Evolutionary conservation across 371 early-diverging fungal species (phyloP), one percentile per base, ranked within the genome.

Genomic region (Sporodiniella umbellata): DNA sequence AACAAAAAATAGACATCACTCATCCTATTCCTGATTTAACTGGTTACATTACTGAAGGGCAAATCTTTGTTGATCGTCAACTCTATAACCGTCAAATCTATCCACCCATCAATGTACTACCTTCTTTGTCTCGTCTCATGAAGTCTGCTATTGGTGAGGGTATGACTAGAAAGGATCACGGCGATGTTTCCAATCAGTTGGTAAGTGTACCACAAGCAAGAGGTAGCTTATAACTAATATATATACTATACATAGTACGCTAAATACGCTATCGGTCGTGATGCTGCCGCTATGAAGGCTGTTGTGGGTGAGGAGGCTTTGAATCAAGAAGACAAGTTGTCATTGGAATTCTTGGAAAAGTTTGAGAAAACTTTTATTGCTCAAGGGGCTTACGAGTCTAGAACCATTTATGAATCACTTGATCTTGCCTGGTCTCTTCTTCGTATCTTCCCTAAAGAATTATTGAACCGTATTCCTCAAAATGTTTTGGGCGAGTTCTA

Each of bases 1-100:
- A 8, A 28, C 26, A 26, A 28, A 6, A 18, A 11, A 17, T 62
- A 91, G 96, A 99, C 84, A 99, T 99, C 60, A 99, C 99, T 33
- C 99, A 99, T 72, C 99, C 99, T 50, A 99, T 99, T 72, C 99
- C 99, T n/a, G 99, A 99, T 86, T 85, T 99, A 71, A 99, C 99
- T 33, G 99, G 99, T 45, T 99, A 99, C 76, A 99, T 99, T 77
- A 99, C 99, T 25, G 99, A 99, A 79, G 99, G 99, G 25, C 99
- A 99, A 79, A 98, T 99, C 67, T 99, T 96, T 72, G 88, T 99
- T 48, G 99, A 99, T 80, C 93, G 99, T 67, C 96, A 98, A 75
- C 81, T 99, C 53, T 85, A 99, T 78, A 99, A 99, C 81, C 93
- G 99, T 61, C 99, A 99, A 75, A 97, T 99, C 65, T 99, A 99